phyloP scores from a whole-genome alignment of 140 eudicot genomes.

The Artemisia princeps region DNA sequence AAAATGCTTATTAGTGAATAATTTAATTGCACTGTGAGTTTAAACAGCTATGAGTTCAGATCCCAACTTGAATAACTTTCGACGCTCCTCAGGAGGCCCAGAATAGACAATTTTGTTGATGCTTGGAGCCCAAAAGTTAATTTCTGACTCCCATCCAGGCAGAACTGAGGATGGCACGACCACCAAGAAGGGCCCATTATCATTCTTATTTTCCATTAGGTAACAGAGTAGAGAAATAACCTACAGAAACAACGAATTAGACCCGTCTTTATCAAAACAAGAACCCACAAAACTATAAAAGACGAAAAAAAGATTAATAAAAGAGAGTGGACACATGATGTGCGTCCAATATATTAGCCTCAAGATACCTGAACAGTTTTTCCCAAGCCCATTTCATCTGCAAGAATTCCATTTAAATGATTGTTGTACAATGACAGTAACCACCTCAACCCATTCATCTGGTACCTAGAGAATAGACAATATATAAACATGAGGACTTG shows the following conservation, averaged over 20 bases:
- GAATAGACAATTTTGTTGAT: slow-evolving; percentile 82
- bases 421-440: slow-evolving; percentile 90
- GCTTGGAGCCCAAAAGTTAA: slow-evolving; percentile 88
- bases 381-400: slow-evolving; percentile 99
- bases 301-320: slow-evolving; percentile 1
- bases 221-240: slow-evolving; percentile 87
- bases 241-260: slow-evolving; percentile 32
- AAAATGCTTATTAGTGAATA: slow-evolving; percentile 9
- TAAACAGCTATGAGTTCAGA: slow-evolving; percentile 9
- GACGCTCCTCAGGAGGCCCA: slow-evolving; percentile 94
- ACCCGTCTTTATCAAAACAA: slow-evolving; percentile 6
- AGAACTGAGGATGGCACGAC: slow-evolving; percentile 97
- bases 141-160: slow-evolving; percentile 92
- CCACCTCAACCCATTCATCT: slow-evolving; percentile 96
- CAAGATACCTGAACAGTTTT: slow-evolving; percentile 87
- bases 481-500: neutral
- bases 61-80: slow-evolving; percentile 74
- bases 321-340: neutral
- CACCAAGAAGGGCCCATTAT: slow-evolving; percentile 93
- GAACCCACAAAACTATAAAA: neutral
- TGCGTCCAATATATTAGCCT: neutral
- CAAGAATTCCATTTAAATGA: slow-evolving; percentile 93
- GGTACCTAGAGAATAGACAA: slow-evolving; percentile 52
- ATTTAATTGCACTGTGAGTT: neutral
- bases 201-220: slow-evolving; percentile 90